Evolutionary conservation across 331 rosid species (phyloP), one percentile per base, ranked within the genome.

Genomic region (Saraca asoca): DNA sequence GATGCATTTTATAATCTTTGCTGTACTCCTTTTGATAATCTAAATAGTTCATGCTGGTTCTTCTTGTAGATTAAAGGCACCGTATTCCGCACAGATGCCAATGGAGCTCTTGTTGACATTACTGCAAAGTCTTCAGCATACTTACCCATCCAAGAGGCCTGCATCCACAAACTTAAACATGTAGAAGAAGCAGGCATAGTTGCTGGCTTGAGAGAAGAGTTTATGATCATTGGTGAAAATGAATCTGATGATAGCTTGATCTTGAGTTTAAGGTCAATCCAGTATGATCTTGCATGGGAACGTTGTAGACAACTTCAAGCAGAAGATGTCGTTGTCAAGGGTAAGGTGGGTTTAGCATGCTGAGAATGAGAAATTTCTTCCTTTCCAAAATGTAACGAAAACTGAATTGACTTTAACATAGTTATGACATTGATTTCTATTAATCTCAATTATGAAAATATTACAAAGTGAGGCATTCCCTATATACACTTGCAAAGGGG

Each of bases 221-320:
- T 90, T 75, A 52, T 90, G 4, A 85, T 90, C 68, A 83, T 87
- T 56, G 95, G 87, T 34, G 87, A 81, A 74, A 82, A 83, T 57
- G 85, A 78, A 60, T 77, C 74, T 4, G 95, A 90, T 48, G 92
- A 85, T 69, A 83, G 96, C 78, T 78, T 90, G 79, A 62, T 87
- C 50, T 61, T 90, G 83, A 90, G 95, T 79, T 80, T 87, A 59
- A 83, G 88, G 81, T 24, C 79, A n/a, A 49, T 85, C 8, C 96
- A 87, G 55, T 74, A 80, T 76, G 92, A 75, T 33, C 83, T 87
- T 71, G 92, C 95, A 0, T 90, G 96, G 96, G 96, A 90, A 66
- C 82, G 95, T 48, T 90, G 96, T 57, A 81, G 95, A 71, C 96
- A 90, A 79, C 95, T 90, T 55, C 95, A 81, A 76, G 84, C 90